These are phyloP conservation scores for Penicillium paxilli DNA, from an alignment of 495 filamentous ascomycete genomes.

Conservation along the genomic window DNA sequence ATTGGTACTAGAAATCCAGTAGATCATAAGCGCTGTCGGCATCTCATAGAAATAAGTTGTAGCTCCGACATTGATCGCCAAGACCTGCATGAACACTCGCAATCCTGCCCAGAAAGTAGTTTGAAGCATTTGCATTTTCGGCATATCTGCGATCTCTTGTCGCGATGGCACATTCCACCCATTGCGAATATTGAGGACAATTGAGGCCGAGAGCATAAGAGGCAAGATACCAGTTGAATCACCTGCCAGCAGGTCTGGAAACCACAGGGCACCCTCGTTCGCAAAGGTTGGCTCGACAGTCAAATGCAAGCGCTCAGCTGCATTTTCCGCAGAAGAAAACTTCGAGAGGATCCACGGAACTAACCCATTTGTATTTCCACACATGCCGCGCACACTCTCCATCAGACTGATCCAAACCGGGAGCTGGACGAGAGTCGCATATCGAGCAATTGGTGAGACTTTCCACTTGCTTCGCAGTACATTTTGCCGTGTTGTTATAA, in stretches of 20 bases:
- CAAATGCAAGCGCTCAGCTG: slow-evolving; percentile 15
- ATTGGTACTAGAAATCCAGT: slow-evolving; percentile 64
- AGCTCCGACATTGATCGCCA: slow-evolving; percentile 34
- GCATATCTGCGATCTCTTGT: slow-evolving; percentile 25
- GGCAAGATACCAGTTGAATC: slow-evolving; percentile 74
- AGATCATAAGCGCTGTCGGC: slow-evolving; percentile 66
- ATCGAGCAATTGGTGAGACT: slow-evolving; percentile 51
- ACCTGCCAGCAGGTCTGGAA: slow-evolving; percentile 67
- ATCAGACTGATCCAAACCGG: slow-evolving; percentile 70
- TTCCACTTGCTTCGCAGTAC: slow-evolving; percentile 43
- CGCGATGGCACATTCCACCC: slow-evolving; percentile 30
- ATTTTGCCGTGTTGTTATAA: background rate
- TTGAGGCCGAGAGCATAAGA: slow-evolving; percentile 44
- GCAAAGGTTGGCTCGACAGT: slow-evolving; percentile 57
- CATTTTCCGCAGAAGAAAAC: slow-evolving; percentile 1
- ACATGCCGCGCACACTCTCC: slow-evolving; percentile 66
- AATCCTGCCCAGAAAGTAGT: slow-evolving; percentile 16
- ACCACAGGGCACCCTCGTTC: slow-evolving; percentile 78
- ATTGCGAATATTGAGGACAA: slow-evolving; percentile 34
- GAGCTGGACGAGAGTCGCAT: slow-evolving; percentile 47
- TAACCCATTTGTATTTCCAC: slow-evolving; percentile 55
- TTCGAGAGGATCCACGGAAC: slow-evolving; percentile 40
- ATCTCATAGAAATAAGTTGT: slow-evolving; percentile 40
- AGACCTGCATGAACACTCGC: slow-evolving; percentile 25
- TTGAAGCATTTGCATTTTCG: slow-evolving; percentile 24